Percentiles rank a stretch among this genome's conserved stretches.
Conservation (phyloP, 352 stramenopile species). For the Phytophthora kernoviae region DNA sequence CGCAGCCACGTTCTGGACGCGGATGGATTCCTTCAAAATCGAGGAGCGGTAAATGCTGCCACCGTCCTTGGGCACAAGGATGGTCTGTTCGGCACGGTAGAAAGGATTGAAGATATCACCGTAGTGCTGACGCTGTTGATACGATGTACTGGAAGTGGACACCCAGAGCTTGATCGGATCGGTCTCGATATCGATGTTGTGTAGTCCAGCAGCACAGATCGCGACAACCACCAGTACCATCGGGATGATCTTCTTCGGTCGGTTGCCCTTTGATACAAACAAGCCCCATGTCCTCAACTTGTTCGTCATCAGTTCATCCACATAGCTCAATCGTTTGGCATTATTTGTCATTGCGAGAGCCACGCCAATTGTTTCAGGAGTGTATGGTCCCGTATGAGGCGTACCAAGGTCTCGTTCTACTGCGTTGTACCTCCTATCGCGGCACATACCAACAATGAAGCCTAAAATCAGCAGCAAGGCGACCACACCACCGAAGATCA, state of each 20-base stretch:
- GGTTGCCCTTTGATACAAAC: conserved; percentile 43
- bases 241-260: conserved; percentile 45
- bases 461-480: conserved; percentile 44
- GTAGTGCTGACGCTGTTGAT: conserved; percentile 61
- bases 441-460: conserved; percentile 41
- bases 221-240: conserved; percentile 43
- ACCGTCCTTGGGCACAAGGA: conserved; percentile 68
- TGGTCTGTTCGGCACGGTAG: conserved; percentile 69
- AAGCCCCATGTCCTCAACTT: conserved; percentile 47
- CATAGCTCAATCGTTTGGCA: conserved; percentile 34
- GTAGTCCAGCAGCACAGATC: conserved; percentile 43
- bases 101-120: conserved; percentile 72
- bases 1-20: conserved; percentile 51
- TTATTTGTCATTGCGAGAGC: conserved; percentile 23
- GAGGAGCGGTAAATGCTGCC: conserved; percentile 53
- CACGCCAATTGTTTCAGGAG: conserved; percentile 21
- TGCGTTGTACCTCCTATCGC: conserved; percentile 31
- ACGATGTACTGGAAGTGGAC: conserved; percentile 56
- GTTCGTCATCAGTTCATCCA: conserved; percentile 51
- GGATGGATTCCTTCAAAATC: conserved; percentile 59
- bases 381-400: conserved; percentile 27
- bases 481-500: conserved; percentile 44
- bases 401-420: conserved; percentile 22
- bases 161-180: conserved; percentile 74
- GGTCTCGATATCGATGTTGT: conserved; percentile 56